A percentile compares a stretch with the other conserved stretches of the same genome.
These are phyloP conservation scores for Chalciporus piperatus DNA, from an alignment of 768 basidiomycete genomes.

Conservation along the genomic window DNA sequence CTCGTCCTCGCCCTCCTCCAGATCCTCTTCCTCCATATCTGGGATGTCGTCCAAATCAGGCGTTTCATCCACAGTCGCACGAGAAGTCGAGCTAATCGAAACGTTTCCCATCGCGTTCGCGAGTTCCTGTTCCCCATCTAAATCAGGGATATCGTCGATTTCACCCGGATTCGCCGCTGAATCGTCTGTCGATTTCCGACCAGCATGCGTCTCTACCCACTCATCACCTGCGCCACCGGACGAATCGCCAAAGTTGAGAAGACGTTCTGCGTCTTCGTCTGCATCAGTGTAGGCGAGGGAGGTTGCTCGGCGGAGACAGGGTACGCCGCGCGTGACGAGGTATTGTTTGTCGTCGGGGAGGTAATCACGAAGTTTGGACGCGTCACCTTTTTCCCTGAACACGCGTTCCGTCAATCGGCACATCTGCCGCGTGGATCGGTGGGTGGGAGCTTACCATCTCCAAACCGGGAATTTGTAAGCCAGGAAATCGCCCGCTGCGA, in stretches of 20 bases:
- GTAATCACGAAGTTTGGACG: conserved; percentile 83
- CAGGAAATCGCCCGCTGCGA: conserved; percentile 96
- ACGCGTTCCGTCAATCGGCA: not conserved
- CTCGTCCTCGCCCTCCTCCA: conserved; percentile 78
- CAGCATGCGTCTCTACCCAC: conserved; percentile 98
- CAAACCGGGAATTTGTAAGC: conserved; percentile 98
- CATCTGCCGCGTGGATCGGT: not conserved
- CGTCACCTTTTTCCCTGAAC: conserved; percentile 88
- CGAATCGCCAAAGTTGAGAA: conserved; percentile 78
- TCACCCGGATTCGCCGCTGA: conserved; percentile 56
- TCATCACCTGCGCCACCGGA: conserved; percentile 68
- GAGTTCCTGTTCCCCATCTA: conserved; percentile 56
- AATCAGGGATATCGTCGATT: conserved; percentile 87
- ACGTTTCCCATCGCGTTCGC: conserved; percentile 44
- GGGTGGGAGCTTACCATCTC: conserved; percentile 68
- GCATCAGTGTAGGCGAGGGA: conserved; percentile 92
- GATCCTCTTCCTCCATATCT: conserved; percentile 96
- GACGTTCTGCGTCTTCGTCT: conserved; percentile 93
- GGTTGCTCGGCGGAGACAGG: conserved; percentile 90
- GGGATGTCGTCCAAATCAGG: conserved; percentile 97
- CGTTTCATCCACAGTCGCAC: conserved; percentile 49
- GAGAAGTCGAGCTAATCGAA: conserved; percentile 39
- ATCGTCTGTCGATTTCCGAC: conserved; percentile 54
- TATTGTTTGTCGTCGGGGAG: conserved; percentile 97
- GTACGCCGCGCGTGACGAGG: conserved; percentile 93